A percentile compares a stretch with the other conserved stretches of the same genome.
Evolutionary conservation across 2,329 filamentous ascomycete species (phyloP).

Genomic region (Penicillium sumatraense): DNA sequence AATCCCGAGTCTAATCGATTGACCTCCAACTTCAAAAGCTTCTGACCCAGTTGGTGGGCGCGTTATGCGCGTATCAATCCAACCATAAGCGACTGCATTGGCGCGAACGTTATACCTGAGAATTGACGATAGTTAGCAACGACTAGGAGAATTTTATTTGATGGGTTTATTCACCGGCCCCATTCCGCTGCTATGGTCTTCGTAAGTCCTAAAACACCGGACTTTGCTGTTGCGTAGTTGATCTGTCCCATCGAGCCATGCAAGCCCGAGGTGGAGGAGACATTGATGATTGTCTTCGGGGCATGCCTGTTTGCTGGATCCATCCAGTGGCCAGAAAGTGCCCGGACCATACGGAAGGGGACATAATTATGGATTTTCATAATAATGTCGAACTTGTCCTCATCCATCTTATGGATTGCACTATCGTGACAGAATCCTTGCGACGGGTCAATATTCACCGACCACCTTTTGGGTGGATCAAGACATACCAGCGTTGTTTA

Average conservation of each 20-base stretch:
- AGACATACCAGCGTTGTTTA: conserved; percentile 17
- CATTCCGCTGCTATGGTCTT: conserved; percentile 62
- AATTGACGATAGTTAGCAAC: background rate
- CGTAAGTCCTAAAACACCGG: conserved; percentile 56
- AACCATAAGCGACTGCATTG: conserved; percentile 78
- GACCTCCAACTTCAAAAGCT: conserved; percentile 67
- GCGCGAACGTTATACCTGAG: conserved; percentile 58
- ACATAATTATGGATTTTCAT: conserved; percentile 57
- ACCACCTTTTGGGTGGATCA: background rate
- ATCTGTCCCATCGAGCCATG: conserved; percentile 59
- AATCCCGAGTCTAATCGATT: conserved; percentile 43
- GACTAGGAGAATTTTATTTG: background rate
- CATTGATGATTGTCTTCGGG: conserved; percentile 54
- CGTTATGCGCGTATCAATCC: conserved; percentile 72
- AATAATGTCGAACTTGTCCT: conserved; percentile 47
- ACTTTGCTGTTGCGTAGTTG: conserved; percentile 59
- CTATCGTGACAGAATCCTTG: conserved; percentile 19
- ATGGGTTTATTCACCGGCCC: conserved; percentile 38
- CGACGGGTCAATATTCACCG: background rate
- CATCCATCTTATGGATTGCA: conserved; percentile 19
- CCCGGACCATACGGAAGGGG: conserved; percentile 58
- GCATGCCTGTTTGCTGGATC: conserved; percentile 31
- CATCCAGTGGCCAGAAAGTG: conserved; percentile 57
- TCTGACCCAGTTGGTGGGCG: conserved; percentile 72
- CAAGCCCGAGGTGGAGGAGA: conserved; percentile 57